A percentile compares a stretch with the other conserved stretches of the same genome.
phyloP scores from a whole-genome alignment of 1,284 basidiomycete genomes.

The Coniferiporia sulphurascens region DNA sequence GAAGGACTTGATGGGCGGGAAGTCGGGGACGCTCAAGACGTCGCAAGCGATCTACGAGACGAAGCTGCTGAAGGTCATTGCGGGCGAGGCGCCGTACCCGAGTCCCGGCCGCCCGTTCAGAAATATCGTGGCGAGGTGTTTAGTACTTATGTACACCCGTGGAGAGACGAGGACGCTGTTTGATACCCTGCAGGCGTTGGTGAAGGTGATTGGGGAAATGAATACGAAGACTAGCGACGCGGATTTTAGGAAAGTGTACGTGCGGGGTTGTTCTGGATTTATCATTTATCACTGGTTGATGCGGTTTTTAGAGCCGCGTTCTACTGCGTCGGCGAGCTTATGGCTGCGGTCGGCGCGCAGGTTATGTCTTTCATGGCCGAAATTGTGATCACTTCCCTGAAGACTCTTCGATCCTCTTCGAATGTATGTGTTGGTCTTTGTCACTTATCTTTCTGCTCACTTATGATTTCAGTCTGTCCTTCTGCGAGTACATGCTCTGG shows the following conservation, averaged over 20 bases:
- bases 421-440: conserved; percentile 45
- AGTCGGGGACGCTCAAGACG: conserved; percentile 56
- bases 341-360: conserved; percentile 81
- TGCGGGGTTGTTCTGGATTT: conserved; percentile 19
- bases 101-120: conserved; percentile 82
- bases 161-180: conserved; percentile 84
- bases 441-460: not conserved
- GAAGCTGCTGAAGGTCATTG: conserved; percentile 58
- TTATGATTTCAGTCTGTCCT: conserved; percentile 55
- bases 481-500: conserved; percentile 78
- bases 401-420: conserved; percentile 62
- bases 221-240: conserved; percentile 67
- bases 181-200: conserved; percentile 77
- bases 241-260: conserved; percentile 66
- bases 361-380: conserved; percentile 95
- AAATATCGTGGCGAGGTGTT: conserved; percentile 73
- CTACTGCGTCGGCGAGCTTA: conserved; percentile 84
- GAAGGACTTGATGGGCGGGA: conserved; percentile 45
- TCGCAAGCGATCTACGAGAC: conserved; percentile 58
- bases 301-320: conserved; percentile 50
- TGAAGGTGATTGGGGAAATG: conserved; percentile 70
- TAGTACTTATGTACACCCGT: conserved; percentile 72
- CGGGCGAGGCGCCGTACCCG: conserved; percentile 59
- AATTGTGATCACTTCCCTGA: conserved; percentile 61
- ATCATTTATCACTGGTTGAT: no score